phyloP scores from a whole-genome alignment of 2,329 filamentous ascomycete genomes.

The Pochonia chlamydosporia region DNA sequence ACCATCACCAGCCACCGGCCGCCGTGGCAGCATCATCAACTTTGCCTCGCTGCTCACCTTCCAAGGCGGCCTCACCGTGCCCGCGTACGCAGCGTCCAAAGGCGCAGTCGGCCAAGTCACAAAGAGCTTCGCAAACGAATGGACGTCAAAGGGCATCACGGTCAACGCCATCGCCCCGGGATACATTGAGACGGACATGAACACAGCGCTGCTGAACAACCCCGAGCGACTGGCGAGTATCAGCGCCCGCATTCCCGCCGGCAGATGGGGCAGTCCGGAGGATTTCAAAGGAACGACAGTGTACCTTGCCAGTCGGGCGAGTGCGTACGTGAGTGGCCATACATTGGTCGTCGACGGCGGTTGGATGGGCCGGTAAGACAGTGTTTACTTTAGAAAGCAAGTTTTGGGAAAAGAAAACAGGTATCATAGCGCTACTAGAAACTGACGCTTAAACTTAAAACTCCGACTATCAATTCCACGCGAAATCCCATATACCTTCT shows the following conservation, averaged over 20 bases:
- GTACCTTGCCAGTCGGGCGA: constrained; percentile 70
- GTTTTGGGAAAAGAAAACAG: neutral
- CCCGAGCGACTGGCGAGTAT: constrained; percentile 65
- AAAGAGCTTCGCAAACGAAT: constrained; percentile 82
- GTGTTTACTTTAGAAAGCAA: neutral
- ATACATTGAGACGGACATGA: constrained; percentile 95
- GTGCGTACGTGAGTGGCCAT: constrained; percentile 77
- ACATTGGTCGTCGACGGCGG: constrained; percentile 81
- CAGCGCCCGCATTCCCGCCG: constrained; percentile 73
- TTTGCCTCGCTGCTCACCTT: constrained; percentile 75
- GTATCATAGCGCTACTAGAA: neutral
- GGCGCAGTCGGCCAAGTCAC: constrained; percentile 81
- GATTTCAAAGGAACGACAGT: constrained; percentile 84
- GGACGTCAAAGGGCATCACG: constrained; percentile 70
- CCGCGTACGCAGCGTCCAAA: constrained; percentile 82
- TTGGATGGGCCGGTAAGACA: constrained; percentile 75
- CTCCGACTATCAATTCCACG: too few species aligned
- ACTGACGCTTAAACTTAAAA: too few species aligned
- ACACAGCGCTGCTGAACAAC: constrained; percentile 72
- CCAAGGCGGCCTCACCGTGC: constrained; percentile 83
- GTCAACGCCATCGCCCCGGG: constrained; percentile 89
- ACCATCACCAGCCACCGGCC: constrained; percentile 40
- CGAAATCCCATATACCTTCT: too few species aligned
- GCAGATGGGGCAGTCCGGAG: constrained; percentile 74
- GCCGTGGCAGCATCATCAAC: constrained; percentile 73